phyloP scores from a whole-genome alignment of 768 basidiomycete species.

The Rhodocollybia butyracea region DNA sequence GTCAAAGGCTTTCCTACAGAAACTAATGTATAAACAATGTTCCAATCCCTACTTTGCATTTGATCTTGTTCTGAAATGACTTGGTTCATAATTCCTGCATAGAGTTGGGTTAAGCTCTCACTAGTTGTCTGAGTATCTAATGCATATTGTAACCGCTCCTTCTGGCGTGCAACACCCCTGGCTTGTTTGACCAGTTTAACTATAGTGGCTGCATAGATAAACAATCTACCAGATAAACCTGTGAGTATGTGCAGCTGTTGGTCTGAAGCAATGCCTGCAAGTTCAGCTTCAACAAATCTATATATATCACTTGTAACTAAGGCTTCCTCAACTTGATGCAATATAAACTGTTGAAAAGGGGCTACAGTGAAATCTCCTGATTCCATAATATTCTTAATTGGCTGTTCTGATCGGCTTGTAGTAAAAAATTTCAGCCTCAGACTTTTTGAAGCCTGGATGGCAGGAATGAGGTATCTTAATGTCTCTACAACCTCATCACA shows the following conservation, averaged over 20 bases:
- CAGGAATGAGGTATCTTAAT: neutral
- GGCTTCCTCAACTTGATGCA: neutral
- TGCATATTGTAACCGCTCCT: neutral
- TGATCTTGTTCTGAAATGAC: neutral
- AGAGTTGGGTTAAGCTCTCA: neutral
- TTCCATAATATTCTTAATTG: neutral
- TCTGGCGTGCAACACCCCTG: neutral
- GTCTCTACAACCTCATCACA: neutral
- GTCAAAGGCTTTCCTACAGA: neutral
- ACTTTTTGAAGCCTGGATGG: neutral
- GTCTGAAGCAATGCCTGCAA: neutral
- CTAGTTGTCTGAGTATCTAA: neutral
- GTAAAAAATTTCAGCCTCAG: neutral
- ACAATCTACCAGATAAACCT: neutral
- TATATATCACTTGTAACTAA: neutral
- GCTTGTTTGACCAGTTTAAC: neutral
- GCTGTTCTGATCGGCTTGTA: neutral
- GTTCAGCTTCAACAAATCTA: neutral
- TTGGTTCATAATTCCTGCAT: neutral
- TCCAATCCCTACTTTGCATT: neutral
- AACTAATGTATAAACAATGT: neutral
- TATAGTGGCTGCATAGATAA: conserved; percentile 5
- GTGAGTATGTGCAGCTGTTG: neutral
- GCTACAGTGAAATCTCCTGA: too few relatives aligned
- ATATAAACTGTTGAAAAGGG: neutral